These are phyloP conservation scores for Naematelia encephala DNA, from an alignment of 768 basidiomycete genomes.

Conservation along the genomic window DNA sequence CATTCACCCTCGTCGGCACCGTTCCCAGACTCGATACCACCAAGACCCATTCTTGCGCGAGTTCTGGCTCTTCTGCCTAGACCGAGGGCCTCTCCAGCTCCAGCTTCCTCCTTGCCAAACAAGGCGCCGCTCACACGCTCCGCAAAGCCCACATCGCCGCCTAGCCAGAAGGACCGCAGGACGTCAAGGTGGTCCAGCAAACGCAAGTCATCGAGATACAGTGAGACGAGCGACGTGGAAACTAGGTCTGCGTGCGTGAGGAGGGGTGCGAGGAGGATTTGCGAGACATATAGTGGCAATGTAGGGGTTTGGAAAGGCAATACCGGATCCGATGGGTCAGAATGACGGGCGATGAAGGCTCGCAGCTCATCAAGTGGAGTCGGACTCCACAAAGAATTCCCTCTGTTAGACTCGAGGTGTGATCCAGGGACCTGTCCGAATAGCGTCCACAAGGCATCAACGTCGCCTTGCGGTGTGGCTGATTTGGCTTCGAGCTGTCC, in stretches of 20 bases:
- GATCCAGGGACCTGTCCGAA: constrained; percentile 26
- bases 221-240: constrained; percentile 59
- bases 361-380: constrained; percentile 23
- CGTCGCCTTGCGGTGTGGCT: constrained; percentile 1
- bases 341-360: constrained; percentile 20
- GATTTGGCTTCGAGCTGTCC: not conserved
- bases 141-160: constrained; percentile 58
- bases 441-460: constrained; percentile 20
- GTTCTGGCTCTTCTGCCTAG: constrained; percentile 42
- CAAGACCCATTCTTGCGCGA: constrained; percentile 44
- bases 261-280: constrained; percentile 65
- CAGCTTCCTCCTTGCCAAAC: constrained; percentile 66
- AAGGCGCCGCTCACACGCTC: constrained; percentile 66
- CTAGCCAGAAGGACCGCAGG: constrained; percentile 44
- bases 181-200: constrained; percentile 61
- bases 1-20: constrained; percentile 51
- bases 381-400: constrained; percentile 22
- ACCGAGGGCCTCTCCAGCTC: constrained; percentile 30
- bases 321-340: constrained; percentile 60
- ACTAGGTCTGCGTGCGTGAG: constrained; percentile 53
- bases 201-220: constrained; percentile 71
- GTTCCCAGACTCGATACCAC: constrained; percentile 55
- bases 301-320: constrained; percentile 63
- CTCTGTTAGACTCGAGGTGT: constrained; percentile 8
- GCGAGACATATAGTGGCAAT: constrained; percentile 58